Evolutionary conservation across 2,329 filamentous ascomycete genomes (phyloP), one percentile per base, ranked within the genome.

Genomic region (Hymenoscyphus occultus): DNA sequence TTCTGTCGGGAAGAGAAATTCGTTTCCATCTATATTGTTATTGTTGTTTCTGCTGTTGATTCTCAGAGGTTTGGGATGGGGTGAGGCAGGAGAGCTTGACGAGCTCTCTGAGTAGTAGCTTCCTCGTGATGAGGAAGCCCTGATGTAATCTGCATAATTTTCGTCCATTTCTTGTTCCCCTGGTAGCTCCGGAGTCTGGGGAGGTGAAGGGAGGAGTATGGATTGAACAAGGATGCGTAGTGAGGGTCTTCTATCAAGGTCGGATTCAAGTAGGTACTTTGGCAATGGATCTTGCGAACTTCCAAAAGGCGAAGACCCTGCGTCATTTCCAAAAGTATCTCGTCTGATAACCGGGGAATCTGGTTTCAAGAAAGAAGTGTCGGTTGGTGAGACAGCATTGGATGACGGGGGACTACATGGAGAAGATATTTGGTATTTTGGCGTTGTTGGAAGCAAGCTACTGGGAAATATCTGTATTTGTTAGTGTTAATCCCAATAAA

Each of bases 191-290:
- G 62, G 62, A 19, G 62, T 64, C 19, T 60, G 48, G 31, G 62
- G 62, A 35, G 62, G 62, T 2, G 62, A 64, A 22, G 62, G 62
- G 16, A 64, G 16, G 16, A 64, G 48, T 31, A 48, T 19, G 13
- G 62, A 64, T 58, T 61, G 62, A 6, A 64, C 59, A 22, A 64
- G 39, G 32, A 64, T 51, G 1, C 62, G 57, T 16, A 64, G 39
- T 10, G 62, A 61, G 9, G 57, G 58, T 32, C 45, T 51, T 32
- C 32, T 60, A 22, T 60, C 48, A 9, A 45, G n/a, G 3, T 61
- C 45, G 10, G 22, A 39, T 9, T 64, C 62, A 10, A 14, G 3
- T 14, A 57, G 6, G 7, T 28, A 14, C 3, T 7, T 22, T 19
- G 31, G 42, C 10, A 58, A 57, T 32, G 14, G 16, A 22, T 42